Percentiles rank a stretch among this genome's conserved stretches.
Conservation (phyloP, 2,329 filamentous ascomycete species). For the Didymella arachidicola region DNA sequence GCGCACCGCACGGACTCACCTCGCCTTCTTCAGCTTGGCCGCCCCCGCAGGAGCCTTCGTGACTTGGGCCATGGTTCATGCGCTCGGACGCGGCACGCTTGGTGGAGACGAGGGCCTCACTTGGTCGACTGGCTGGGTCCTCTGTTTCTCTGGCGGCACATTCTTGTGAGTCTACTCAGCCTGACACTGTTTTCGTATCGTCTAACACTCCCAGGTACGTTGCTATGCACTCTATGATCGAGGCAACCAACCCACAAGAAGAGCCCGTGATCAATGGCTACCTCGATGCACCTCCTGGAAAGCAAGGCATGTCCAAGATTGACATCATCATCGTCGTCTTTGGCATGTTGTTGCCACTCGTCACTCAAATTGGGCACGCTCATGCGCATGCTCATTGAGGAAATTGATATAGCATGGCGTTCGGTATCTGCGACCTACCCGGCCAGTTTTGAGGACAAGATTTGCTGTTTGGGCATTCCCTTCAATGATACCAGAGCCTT, state of each 20-base stretch:
- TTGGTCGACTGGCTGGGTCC: slow-evolving; percentile 90
- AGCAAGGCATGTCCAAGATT: slow-evolving; percentile 58
- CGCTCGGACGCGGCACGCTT: slow-evolving; percentile 70
- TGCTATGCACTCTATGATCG: slow-evolving; percentile 98
- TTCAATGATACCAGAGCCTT: slow-evolving; percentile 20
- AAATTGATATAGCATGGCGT: background rate
- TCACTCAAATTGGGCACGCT: slow-evolving; percentile 77
- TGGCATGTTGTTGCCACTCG: slow-evolving; percentile 79
- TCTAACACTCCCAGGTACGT: slow-evolving; percentile 72
- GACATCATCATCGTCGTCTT: slow-evolving; percentile 71
- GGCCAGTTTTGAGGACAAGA: background rate
- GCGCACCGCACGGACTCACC: slow-evolving; percentile 80
- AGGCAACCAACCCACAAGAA: slow-evolving; percentile 59
- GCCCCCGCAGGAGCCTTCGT: slow-evolving; percentile 84
- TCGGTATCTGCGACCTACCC: slow-evolving; percentile 1
- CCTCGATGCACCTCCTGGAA: slow-evolving; percentile 60
- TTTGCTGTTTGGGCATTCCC: background rate
- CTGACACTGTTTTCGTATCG: background rate
- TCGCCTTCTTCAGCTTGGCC: slow-evolving; percentile 90
- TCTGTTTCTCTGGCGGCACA: slow-evolving; percentile 95
- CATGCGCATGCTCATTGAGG: slow-evolving; percentile 60
- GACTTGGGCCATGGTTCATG: slow-evolving; percentile 81
- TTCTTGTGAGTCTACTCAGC: slow-evolving; percentile 76
- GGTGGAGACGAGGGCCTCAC: slow-evolving; percentile 68
- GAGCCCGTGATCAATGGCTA: slow-evolving; percentile 57